Base-by-base conservation (phyloP, 1,284 basidiomycete genomes). In the Stygiomarasmius scandens region DNA sequence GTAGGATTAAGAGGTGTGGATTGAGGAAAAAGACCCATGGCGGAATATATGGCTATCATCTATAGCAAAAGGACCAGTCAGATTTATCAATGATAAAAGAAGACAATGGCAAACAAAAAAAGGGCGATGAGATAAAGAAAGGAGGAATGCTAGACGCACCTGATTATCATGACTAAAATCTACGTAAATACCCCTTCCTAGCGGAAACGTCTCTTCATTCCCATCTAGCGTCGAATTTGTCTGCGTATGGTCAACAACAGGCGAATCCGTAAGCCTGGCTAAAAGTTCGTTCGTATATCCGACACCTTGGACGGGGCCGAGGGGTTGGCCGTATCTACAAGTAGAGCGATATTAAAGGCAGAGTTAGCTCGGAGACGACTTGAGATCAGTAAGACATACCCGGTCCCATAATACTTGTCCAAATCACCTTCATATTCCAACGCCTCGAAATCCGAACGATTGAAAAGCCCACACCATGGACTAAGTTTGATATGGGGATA, bases 101-200 rank as follows among this genome's bases (percentile, higher is more conserved):
- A n/a, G n/a, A n/a, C 29, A 12, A 32, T n/a, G n/a, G n/a, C n/a
- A n/a, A n/a, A n/a, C n/a, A n/a, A n/a, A n/a, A n/a, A n/a, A n/a
- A n/a, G n/a, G n/a, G n/a, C n/a, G n/a, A n/a, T n/a, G n/a, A n/a
- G n/a, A n/a, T n/a, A n/a, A n/a, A n/a, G n/a, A n/a, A n/a, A n/a
- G n/a, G n/a, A n/a, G n/a, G n/a, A n/a, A 5, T 12, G 12, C 6
- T 32, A n/a, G 29, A 41, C 38, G 14, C 83, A 95, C 90, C 66
- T 89, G 77, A 69, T 92, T 87, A 68, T 94, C 92, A 68, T 93
- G 90, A 22, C 89, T 86, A 69, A 93, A 93, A 70, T 94, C 92
- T 20, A 81, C 85, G 62, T 89, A 92, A 52, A 91, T 66, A 2
- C 76, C 77, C 47, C 83, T 80, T 63, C 85, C 67, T 11, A 92